Evolutionary conservation across 805 yeast genomes (phyloP), one percentile per base, ranked within the genome.

Genomic region (Saccharomycodes ludwigii): DNA sequence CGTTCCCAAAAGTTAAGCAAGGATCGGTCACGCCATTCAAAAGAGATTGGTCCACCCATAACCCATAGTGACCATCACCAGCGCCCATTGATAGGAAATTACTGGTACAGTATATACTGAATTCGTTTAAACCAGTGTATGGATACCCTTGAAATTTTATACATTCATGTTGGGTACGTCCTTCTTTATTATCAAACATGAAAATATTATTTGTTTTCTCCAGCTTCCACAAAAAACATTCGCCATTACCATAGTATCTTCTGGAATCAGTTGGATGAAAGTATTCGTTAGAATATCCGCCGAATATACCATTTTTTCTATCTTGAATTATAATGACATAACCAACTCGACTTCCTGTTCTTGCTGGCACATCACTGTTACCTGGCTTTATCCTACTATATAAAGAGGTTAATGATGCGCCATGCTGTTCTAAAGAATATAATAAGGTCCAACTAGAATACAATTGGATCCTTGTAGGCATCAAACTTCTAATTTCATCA

Each of bases 341-440:
- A 1, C 96, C 96, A 14, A 63, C 63, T 33, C 68, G 58, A 32
- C 61, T 63, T 17, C 59, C 66, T 35, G 64, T 50, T 34, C 45
- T 48, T 7, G 48, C 38, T 14, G 47, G 59, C n/a, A n/a, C n/a
- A n/a, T n/a, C n/a, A n/a, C n/a, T n/a, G n/a, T n/a, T n/a, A n/a
- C n/a, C n/a, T 0, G 79, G 78, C 28, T 59, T 59, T 34, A 71
- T 54, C 28, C 64, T 59, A 11, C 67, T 58, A 50, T 86, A 88
- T 12, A 91, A 54, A 1, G 97, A 85, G 36, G 69, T 73, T 33
- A 88, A 53, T 0, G 95, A 81, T 0, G 94, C 76, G 0, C 98
- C 98, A 50, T 85, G 82, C 52, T 84, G 95, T 43, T 86, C 96
- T 38, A 83, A 56, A n/a, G 91, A 77, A 50, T 86, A 88, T 3